Evolutionary conservation across 345 rosid genomes (phyloP), one percentile per base, ranked within the genome.

Genomic region (Cochlearia excelsa): DNA sequence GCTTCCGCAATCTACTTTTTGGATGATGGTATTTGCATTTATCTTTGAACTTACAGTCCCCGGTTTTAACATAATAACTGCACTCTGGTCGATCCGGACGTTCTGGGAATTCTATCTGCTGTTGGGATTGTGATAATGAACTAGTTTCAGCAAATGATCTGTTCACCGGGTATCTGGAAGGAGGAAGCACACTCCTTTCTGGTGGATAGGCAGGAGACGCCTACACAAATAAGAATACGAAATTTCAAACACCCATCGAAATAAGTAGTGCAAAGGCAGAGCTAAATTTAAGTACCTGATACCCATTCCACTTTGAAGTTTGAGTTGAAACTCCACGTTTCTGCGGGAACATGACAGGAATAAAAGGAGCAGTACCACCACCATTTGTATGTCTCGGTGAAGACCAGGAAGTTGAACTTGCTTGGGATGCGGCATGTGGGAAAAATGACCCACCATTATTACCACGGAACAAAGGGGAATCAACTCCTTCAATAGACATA

Each of bases 21-120:
- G 97, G 97, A 78, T 94, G 99, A 75, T 90, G 87, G 75, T 78
- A 94, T 74, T 82, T 94, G 96, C 99, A 94, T 67, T 74, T 84
- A 63, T 81, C 80, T 65, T 74, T 94, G 60, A 79, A 94, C 79
- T 90, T 94, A 68, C 99, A 94, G 63, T 87, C 97, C 60, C 99
- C 99, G 11, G 88, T 87, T 82, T 82, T 90, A 56, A 90, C 35
- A 65, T 76, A 94, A 71, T 75, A 90, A 72, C 67, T 72, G 81
- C 99, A 94, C 43, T 87, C 96, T 28, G 95, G 95, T 67, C 79
- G 93, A 71, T 93, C 97, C 3, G 97, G 97, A 56, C 97, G 88
- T 71, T 86, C 93, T 3, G 99, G 99, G 72, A 77, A 94, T 68
- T 90, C 95, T 16, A 16, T 77, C 55, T 76, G 87, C 30, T 65